Base-by-base conservation (phyloP, 208 protist species). In the Acanthamoeba royreba region DNA sequence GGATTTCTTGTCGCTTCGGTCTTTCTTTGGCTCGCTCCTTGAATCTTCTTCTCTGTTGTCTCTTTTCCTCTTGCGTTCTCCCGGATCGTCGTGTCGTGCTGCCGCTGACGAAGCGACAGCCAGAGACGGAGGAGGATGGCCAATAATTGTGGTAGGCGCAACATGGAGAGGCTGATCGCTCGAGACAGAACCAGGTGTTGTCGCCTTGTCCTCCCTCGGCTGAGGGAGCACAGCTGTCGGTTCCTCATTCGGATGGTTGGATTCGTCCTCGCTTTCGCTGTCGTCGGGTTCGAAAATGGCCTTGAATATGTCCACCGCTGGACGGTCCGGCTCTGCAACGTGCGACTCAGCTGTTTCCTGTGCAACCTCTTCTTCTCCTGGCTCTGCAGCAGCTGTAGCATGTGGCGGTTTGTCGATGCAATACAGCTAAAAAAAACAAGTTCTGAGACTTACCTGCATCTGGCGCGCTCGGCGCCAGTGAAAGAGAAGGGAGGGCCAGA, bases 241-340 rank as follows among this genome's bases (percentile, higher is more conserved):
- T n/a, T 49, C 45, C 17, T 87, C 45, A 31, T 53, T 28, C 1
- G 13, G 42, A 17, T 87, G 28, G 47, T 33, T 87, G 28, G 22
- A 11, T 9, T 93, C 53, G 35, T 47, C 38, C 43, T 93, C 89
- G 35, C 22, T 58, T 52, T 93, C 46, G 83, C 15, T 19, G 46
- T 90, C 83, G 22, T 79, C 89, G 35, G 38, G 45, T 35, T 79
- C 89, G 35, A 93, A 93, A 19, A 93, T 93, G 4, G 89, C 89
- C 63, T 93, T 93, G 63, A 93, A 93, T 13, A 93, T 52, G 33
- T 93, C 89, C 33, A 93, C 38, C 17, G 89, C 46, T 45, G 89
- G 89, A 2, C 89, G 85, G 4, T 87, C 49, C n/a, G 43, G 79
- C 49, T 92, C 43, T 7, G 17, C 43, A 90, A 42, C 49, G n/a